Percentiles rank a stretch among this genome's conserved stretches.
Conservation (phyloP, 768 basidiomycete genomes). For the Suillus weaverae region DNA sequence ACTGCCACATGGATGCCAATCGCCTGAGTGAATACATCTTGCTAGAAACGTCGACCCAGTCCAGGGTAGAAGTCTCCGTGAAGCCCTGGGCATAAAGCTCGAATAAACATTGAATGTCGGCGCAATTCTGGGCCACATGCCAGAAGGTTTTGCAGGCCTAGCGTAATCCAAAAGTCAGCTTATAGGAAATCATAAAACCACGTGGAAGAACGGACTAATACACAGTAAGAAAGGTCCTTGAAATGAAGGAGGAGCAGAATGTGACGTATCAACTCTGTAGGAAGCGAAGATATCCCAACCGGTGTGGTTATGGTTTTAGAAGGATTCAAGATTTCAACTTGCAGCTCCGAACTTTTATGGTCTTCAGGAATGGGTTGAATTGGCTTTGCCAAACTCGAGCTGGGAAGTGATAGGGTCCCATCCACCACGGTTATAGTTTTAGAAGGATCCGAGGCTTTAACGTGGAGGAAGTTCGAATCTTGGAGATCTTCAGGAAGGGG, state of each 20-base stretch:
- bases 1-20: background rate
- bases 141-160: background rate
- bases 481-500: background rate
- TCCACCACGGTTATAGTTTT: background rate
- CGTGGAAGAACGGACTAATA: background rate
- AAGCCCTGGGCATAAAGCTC: background rate
- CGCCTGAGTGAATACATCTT: background rate
- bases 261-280: background rate
- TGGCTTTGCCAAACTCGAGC: background rate
- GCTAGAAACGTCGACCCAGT: background rate
- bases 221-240: background rate
- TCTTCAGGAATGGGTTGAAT: background rate
- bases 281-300: background rate
- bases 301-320: background rate
- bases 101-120: background rate
- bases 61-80: background rate
- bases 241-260: background rate
- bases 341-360: background rate
- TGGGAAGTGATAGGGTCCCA: background rate
- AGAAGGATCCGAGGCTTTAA: background rate
- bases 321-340: background rate
- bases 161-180: background rate
- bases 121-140: background rate
- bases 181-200: background rate
- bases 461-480: background rate